Conservation (phyloP, 225 moss, liverwort and hornwort species). For the Antitrichia curtipendula region DNA sequence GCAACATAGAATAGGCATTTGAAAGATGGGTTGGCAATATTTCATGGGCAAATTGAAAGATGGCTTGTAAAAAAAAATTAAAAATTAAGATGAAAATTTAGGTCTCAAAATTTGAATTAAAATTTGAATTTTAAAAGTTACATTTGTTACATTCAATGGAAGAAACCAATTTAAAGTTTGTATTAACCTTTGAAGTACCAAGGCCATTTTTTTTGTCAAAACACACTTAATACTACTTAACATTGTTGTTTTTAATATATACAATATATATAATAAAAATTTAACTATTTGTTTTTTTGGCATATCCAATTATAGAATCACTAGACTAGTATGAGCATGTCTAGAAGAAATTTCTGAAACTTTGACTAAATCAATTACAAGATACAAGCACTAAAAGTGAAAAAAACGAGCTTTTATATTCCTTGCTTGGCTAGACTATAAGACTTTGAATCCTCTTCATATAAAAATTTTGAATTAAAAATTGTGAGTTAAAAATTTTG, state of each 20-base stretch:
- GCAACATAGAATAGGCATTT: background rate
- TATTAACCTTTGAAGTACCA: background rate
- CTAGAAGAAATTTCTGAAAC: background rate
- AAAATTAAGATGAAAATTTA: background rate
- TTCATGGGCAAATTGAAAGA: too few species aligned
- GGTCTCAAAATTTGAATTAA: background rate
- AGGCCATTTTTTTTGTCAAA: background rate
- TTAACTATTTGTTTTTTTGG: background rate
- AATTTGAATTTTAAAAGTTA: background rate
- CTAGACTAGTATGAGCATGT: background rate
- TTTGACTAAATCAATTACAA: background rate
- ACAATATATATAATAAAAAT: background rate
- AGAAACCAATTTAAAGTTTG: background rate
- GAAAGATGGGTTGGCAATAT: background rate
- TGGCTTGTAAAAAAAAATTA: too few species aligned
- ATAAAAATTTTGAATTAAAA: too few species aligned
- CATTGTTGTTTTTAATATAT: background rate
- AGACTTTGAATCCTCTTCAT: background rate
- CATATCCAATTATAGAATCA: too few species aligned
- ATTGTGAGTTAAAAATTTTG: too few species aligned
- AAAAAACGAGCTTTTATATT: background rate
- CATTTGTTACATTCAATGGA: background rate
- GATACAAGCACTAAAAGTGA: background rate
- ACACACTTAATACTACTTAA: rapidly evolving
- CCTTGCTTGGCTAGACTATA: background rate